phyloP scores from a whole-genome alignment of 2,329 filamentous ascomycete species.

The Sporothrix dimorphospora region DNA sequence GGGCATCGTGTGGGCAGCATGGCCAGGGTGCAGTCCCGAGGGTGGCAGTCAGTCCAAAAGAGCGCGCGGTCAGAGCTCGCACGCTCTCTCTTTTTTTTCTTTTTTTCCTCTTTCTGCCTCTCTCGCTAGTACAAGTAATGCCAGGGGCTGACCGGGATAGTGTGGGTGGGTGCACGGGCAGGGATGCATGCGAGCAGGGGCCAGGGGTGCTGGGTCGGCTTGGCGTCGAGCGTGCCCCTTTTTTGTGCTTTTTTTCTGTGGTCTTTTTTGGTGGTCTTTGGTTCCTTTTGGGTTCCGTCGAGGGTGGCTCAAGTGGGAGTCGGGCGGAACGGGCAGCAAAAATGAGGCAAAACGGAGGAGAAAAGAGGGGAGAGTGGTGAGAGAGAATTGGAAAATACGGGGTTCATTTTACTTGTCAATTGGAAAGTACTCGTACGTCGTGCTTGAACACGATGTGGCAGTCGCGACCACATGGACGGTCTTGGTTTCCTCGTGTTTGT shows the following conservation, averaged over 20 bases:
- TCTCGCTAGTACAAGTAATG: background rate
- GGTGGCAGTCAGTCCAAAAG: background rate
- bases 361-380: background rate
- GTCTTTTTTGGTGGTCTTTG: background rate
- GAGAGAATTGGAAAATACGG: background rate
- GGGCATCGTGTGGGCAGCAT: too few species aligned
- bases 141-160: slow-evolving; percentile 19
- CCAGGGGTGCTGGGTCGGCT: slow-evolving; percentile 2
- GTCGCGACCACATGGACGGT: background rate
- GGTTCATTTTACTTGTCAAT: background rate
- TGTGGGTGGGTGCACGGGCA: slow-evolving; percentile 24
- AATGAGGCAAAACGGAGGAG: slow-evolving; percentile 2
- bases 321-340: background rate
- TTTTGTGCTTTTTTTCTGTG: slow-evolving; percentile 16
- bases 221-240: slow-evolving; percentile 25
- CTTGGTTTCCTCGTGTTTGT: background rate
- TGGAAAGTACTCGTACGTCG: background rate
- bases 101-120: background rate
- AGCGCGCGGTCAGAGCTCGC: slow-evolving; percentile 26
- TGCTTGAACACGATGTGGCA: background rate
- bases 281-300: background rate
- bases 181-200: slow-evolving; percentile 17
- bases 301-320: background rate
- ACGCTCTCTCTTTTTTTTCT: background rate
- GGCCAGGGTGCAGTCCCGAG: background rate